phyloP scores from a whole-genome alignment of 768 basidiomycete species.

The Tylopilus balloui region DNA sequence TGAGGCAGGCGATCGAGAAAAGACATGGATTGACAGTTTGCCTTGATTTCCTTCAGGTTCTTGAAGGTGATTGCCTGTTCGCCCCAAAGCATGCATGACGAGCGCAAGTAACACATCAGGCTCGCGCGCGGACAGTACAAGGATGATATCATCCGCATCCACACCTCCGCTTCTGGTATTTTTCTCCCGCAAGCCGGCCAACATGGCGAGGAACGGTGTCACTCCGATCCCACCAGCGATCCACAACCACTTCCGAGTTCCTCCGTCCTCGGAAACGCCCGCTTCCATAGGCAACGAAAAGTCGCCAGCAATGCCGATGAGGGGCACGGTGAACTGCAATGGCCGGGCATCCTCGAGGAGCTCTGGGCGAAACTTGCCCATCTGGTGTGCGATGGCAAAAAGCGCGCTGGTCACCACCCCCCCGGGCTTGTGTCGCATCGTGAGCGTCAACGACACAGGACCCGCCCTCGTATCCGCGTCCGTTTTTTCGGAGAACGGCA shows the following conservation, averaged over 20 bases:
- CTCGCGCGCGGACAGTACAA: conserved; percentile 52
- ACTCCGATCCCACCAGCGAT: conserved; percentile 62
- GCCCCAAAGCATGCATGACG: conserved; percentile 7
- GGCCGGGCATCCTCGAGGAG: conserved; percentile 37
- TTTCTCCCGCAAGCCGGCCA: conserved; percentile 21
- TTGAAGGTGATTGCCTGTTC: background rate
- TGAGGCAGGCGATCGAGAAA: conserved; percentile 18
- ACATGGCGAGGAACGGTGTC: conserved; percentile 62
- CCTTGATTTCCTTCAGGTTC: background rate
- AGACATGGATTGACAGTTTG: conserved; percentile 38
- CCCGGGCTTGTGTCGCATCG: conserved; percentile 53
- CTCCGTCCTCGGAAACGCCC: background rate
- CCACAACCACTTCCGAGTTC: conserved; percentile 41
- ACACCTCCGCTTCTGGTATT: background rate
- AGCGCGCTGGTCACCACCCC: conserved; percentile 53
- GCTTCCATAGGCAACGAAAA: conserved; percentile 36
- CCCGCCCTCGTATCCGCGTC: background rate
- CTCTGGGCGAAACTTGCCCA: conserved; percentile 38
- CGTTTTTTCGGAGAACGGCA: background rate
- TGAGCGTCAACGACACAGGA: conserved; percentile 37
- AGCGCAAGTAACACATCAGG: conserved; percentile 48
- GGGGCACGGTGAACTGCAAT: conserved; percentile 38
- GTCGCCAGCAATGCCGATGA: conserved; percentile 51
- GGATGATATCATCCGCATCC: conserved; percentile 35
- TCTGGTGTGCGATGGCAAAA: conserved; percentile 44